A percentile compares a stretch with the other conserved stretches of the same genome.
Evolutionary conservation across 129 eudicot genomes (phyloP).

Genomic region (Tanacetum coccineum): DNA sequence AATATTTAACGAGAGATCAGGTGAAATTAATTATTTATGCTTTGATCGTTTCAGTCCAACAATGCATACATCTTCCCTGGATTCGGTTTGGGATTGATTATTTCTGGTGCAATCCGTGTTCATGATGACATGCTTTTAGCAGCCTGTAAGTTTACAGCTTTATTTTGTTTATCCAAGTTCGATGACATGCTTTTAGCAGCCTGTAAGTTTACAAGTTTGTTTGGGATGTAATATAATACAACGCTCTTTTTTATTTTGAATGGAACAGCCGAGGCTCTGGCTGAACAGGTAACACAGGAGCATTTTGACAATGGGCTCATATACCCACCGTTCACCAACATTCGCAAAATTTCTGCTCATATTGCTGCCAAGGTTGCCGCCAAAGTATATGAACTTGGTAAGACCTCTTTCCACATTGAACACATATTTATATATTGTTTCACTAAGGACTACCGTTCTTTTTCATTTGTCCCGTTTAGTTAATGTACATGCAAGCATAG

Average conservation of each 20-base stretch:
- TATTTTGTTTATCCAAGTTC: background rate
- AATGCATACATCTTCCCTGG: conserved; percentile 99
- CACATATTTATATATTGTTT: background rate
- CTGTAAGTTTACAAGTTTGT: conserved; percentile 37
- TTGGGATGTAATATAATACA: background rate
- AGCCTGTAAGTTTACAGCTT: conserved; percentile 66
- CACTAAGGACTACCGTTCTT: no score
- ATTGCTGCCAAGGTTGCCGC: conserved; percentile 40
- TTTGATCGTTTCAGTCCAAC: conserved; percentile 53
- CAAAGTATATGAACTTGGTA: conserved; percentile 43
- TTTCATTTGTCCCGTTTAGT: no score
- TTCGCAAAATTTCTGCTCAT: conserved; percentile 48
- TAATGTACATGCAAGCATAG: no score
- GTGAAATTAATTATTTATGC: conserved; percentile 20
- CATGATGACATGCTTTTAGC: conserved; percentile 97
- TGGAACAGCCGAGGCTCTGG: conserved; percentile 81
- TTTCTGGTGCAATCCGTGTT: conserved; percentile 97
- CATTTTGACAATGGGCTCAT: conserved; percentile 72
- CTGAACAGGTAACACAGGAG: conserved; percentile 72
- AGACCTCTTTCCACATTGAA: conserved; percentile 12
- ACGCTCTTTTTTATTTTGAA: background rate
- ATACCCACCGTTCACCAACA: conserved; percentile 78
- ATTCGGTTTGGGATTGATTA: conserved; percentile 87
- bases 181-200: conserved; percentile 98
- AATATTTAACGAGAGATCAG: background rate